These are phyloP conservation scores for Endocalyx cinctus DNA, from an alignment of 2,329 filamentous ascomycete species.

Conservation along the genomic window DNA sequence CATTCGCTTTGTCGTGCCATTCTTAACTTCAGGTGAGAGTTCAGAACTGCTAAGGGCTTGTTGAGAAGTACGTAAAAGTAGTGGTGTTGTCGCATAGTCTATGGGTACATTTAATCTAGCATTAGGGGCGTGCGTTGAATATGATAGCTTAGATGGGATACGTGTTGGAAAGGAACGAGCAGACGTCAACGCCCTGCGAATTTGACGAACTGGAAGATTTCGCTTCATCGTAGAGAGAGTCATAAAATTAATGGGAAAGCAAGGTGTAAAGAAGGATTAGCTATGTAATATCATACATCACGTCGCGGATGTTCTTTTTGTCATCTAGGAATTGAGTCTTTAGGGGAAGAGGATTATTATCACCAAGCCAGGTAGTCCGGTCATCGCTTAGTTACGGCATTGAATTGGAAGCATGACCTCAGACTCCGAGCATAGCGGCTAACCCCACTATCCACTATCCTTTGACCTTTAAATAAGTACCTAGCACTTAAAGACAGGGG, in stretches of 20 bases:
- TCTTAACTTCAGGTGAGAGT: constrained; percentile 60
- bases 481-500: no score
- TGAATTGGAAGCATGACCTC: constrained; percentile 7
- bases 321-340: no score
- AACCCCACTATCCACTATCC: constrained; percentile 11
- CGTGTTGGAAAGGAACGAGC: constrained; percentile 8
- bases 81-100: constrained; percentile 77
- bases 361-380: no score
- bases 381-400: constrained; percentile 28
- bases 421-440: constrained; percentile 1
- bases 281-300: constrained; percentile 12
- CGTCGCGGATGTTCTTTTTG: no score
- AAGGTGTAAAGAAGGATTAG: no score
- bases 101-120: constrained; percentile 76
- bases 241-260: no score
- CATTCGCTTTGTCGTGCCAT: constrained; percentile 74
- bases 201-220: constrained; percentile 13
- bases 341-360: no score
- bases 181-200: constrained; percentile 16
- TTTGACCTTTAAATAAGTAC: no score
- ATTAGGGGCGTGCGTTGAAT: constrained; percentile 55
- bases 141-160: constrained; percentile 21
- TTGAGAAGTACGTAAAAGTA: constrained; percentile 77
- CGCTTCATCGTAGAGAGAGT: constrained; percentile 17
- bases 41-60: constrained; percentile 67